Evolutionary conservation across 345 rosid genomes (phyloP).

Genomic region (Brassica rapa): DNA sequence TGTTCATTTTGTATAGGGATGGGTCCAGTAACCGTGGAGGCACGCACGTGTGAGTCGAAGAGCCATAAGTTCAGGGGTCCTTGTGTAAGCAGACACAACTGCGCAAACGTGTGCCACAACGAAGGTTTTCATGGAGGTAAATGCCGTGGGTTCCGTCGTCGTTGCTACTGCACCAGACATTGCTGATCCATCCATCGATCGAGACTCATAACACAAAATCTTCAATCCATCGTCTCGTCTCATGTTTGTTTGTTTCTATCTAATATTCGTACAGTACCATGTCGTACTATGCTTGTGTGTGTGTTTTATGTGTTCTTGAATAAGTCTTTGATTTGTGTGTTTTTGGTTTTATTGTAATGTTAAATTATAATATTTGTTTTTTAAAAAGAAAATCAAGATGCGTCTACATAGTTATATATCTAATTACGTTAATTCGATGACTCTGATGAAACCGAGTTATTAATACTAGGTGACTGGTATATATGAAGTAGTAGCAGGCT

Average conservation of each 20-base stretch:
- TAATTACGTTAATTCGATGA: neutral
- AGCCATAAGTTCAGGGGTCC: constrained; percentile 51
- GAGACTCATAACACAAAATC: constrained; percentile 3
- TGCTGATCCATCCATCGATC: constrained; percentile 39
- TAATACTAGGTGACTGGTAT: neutral
- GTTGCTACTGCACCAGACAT: constrained; percentile 52
- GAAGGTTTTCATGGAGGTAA: constrained; percentile 51
- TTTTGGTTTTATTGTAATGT: constrained; percentile 16
- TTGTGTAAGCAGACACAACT: constrained; percentile 41
- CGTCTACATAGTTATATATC: neutral
- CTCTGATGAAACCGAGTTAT: neutral
- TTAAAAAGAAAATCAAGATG: neutral
- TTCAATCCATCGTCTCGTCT: neutral
- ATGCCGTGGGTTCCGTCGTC: constrained; percentile 55
- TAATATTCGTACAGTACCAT: constrained; percentile 14
- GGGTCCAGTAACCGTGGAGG: constrained; percentile 44
- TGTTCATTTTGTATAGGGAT: constrained; percentile 13
- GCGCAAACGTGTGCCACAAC: constrained; percentile 46
- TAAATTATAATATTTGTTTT: neutral
- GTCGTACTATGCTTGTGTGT: constrained; percentile 18
- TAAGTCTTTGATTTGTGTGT: constrained; percentile 26
- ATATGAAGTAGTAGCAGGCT: neutral
- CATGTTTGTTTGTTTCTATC: constrained; percentile 3
- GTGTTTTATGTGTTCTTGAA: constrained; percentile 27
- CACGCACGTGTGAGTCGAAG: constrained; percentile 47